These are phyloP conservation scores for Coprinopsis sp. DNA, from an alignment of 768 basidiomycete genomes.

Conservation along the genomic window DNA sequence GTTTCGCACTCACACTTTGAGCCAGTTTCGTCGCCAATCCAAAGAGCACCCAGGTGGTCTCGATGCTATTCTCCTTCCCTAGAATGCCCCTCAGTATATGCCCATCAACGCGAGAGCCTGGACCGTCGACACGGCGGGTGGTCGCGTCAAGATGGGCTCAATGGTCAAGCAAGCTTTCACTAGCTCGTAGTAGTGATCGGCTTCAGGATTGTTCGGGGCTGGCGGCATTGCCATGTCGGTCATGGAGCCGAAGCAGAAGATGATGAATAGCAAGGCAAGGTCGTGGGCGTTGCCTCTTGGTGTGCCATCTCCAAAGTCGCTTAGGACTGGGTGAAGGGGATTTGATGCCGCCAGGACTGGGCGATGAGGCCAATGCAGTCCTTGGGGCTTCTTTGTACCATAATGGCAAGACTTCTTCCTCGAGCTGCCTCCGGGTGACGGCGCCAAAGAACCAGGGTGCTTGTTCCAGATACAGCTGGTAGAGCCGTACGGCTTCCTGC, in stretches of 20 bases:
- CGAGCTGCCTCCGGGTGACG: constrained; percentile 55
- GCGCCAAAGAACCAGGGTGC: constrained; percentile 80
- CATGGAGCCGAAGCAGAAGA: constrained; percentile 60
- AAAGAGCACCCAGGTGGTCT: constrained; percentile 63
- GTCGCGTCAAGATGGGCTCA: constrained; percentile 64
- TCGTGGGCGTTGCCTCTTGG: constrained; percentile 42
- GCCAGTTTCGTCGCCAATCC: constrained; percentile 62
- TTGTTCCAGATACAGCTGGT: constrained; percentile 69
- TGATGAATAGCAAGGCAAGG: constrained; percentile 55
- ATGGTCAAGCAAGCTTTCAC: constrained; percentile 61
- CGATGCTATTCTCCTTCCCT: constrained; percentile 67
- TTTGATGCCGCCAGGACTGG: background rate
- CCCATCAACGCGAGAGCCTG: constrained; percentile 64
- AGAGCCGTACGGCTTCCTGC: constrained; percentile 52
- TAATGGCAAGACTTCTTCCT: constrained; percentile 61
- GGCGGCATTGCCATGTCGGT: constrained; percentile 50
- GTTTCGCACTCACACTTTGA: constrained; percentile 62
- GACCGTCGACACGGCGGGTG: constrained; percentile 67
- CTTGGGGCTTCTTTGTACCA: constrained; percentile 55
- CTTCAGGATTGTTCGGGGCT: constrained; percentile 47
- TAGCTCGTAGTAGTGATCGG: constrained; percentile 53
- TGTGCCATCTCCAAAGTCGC: background rate
- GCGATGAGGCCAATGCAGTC: constrained; percentile 14
- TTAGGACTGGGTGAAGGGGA: background rate
- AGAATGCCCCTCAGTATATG: constrained; percentile 65